Conservation (phyloP, 768 basidiomycete species). For the Psilocybe subaeruginosa region DNA sequence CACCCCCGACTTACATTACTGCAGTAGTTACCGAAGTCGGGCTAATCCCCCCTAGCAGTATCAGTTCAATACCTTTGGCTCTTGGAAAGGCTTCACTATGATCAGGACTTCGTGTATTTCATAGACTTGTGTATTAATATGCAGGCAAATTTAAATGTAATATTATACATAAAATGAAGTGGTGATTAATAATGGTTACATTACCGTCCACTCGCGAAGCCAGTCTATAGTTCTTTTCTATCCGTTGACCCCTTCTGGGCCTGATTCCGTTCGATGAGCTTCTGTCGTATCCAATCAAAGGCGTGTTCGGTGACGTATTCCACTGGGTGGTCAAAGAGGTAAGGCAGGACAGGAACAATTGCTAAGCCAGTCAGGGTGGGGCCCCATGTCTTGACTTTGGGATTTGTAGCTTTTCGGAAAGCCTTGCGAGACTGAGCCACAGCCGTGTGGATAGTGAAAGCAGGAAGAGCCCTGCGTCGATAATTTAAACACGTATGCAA, state of each 20-base stretch:
- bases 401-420: conserved; percentile 61
- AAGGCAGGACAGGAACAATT: conserved; percentile 74
- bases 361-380: conserved; percentile 76
- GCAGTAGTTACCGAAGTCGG: conserved; percentile 98
- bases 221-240: conserved; percentile 32
- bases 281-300: conserved; percentile 72
- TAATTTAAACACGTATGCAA: neutral
- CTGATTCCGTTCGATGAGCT: conserved; percentile 44
- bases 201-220: neutral
- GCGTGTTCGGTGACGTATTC: conserved; percentile 67
- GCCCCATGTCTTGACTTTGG: conserved; percentile 69
- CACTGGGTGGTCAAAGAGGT: conserved; percentile 80
- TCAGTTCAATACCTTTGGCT: conserved; percentile 80
- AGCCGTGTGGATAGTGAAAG: conserved; percentile 83
- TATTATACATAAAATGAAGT: neutral
- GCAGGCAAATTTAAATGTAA: conserved; percentile 2
- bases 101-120: conserved; percentile 5
- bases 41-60: conserved; percentile 90
- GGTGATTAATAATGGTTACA: neutral
- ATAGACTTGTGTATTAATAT: conserved; percentile 14
- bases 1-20: conserved; percentile 89
- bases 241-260: conserved; percentile 21
- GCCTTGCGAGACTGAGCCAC: conserved; percentile 74
- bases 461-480: conserved; percentile 70
- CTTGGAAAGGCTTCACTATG: conserved; percentile 54